Base-by-base conservation (phyloP, 2,329 filamentous ascomycete species). In the Trichophyton schoenleinii region DNA sequence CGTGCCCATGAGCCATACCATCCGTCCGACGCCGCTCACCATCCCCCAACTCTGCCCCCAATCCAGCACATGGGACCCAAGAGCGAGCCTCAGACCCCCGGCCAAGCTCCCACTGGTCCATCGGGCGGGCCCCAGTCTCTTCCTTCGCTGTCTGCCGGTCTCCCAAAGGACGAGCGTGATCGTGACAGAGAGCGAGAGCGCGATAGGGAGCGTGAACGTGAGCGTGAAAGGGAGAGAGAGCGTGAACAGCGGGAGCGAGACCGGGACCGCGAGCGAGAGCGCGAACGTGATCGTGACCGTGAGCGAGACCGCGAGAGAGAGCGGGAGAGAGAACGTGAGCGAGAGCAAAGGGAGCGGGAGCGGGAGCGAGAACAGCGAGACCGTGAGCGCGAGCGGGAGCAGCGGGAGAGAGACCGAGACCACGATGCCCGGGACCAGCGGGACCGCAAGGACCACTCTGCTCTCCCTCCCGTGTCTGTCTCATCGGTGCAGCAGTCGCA, bases 21-120 rank as follows among this genome's bases (percentile, higher is more conserved):
- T 72, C 91, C 92, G 3, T 96, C 91, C 0, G 91, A 96, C 73
- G 89, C 90, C 60, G 91, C 91, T 1, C 91, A 96, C 70, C 91
- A 95, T 70, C 86, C 87, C 25, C 86, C 80, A 36, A 82, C 81
- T 55, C 85, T 80, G 55, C 76, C 77, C n/a, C 77, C 79, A 25
- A 74, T 77, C 65, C 74, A 77, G 67, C 73, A 70, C 65, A 76
- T 74, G 75, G 73, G 75, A 4, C 79, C 82, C 9, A 81, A 84
- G 70, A 80, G 82, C 59, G 71, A 73, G 13, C 66, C 67, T 38
- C 59, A 61, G 36, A 48, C 15, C 25, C 38, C 31, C 5, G 57
- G 57, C 7, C 34, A 38, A 9, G 38, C 55, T 22, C 44, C n/a
- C 8, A 34, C 57, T 0, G 42, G 25, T 77, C 8, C 20, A 34